Evolutionary conservation across 2,329 filamentous ascomycete genomes (phyloP), one percentile per base, ranked within the genome.

Genomic region (Cladosporium sphaerospermum): DNA sequence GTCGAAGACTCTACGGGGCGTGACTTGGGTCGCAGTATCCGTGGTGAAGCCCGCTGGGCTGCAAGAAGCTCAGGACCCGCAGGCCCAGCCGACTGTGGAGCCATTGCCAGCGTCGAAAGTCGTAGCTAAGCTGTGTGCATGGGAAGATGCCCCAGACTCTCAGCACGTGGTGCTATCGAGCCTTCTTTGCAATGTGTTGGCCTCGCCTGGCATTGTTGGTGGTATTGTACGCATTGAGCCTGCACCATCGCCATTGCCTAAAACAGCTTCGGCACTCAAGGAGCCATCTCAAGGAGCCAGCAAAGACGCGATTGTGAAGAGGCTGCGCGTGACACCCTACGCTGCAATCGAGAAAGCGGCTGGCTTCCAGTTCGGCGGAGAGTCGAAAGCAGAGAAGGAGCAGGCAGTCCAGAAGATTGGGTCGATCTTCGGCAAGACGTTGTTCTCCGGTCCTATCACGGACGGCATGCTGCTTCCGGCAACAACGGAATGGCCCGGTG

Each of bases 211-310:
- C 1, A 79, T 95, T 48, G 87, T 95, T 9, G 93, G 93, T 10
- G 89, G 90, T 0, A 82, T 97, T 40, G 80, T 96, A 53, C 89
- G 92, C 56, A 78, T 99, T 31, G 90, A 97, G 66, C 84, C 88
- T 9, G 91, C 92, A 1, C 83, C 88, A 11, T 74, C 79, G 39
- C 87, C 86, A 49, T 73, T 89, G n/a, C 76, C 84, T 5, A 82
- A 83, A 54, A 83, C 81, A 39, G 77, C 81, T 0, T 70, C 73
- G 2, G 71, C 73, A 36, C 55, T 69, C 36, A 75, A 73, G 54
- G 65, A 68, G 45, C 65, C 65, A 8, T 63, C 60, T 39, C 63
- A 65, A 53, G 57, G 62, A 63, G 71, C 57, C 45, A 63, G 65
- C 48, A 76, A 74, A 56, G 73, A 76, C 32, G 60, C 66, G 4